Conservation (phyloP, 345 rosid genomes). For the Leavenworthia alabamica region DNA sequence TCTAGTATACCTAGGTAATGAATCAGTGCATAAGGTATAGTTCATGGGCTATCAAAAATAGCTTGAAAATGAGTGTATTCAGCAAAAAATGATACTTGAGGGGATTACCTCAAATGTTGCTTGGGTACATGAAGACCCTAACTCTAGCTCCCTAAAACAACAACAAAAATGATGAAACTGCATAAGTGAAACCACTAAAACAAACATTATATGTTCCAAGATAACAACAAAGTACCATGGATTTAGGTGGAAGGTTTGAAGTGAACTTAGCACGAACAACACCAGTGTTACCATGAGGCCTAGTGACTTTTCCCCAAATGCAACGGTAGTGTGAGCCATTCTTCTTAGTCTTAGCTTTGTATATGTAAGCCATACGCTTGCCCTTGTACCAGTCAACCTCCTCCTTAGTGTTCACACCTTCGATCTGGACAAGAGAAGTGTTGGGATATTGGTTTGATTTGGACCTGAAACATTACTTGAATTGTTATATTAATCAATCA, state of each 20-base stretch:
- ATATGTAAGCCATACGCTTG: constrained; percentile 87
- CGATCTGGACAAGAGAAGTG: constrained; percentile 74
- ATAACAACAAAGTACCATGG: constrained; percentile 48
- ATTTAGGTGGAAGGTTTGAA: constrained; percentile 80
- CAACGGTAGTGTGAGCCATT: constrained; percentile 79
- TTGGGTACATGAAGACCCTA: constrained; percentile 95
- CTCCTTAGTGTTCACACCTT: constrained; percentile 83
- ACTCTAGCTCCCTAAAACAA: constrained; percentile 60
- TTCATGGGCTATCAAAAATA: background rate
- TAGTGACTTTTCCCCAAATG: constrained; percentile 86
- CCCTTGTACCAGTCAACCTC: constrained; percentile 81
- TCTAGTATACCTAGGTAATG: background rate
- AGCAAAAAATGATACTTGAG: background rate
- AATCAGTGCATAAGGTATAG: background rate
- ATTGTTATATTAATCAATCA: background rate
- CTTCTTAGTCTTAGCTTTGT: constrained; percentile 87
- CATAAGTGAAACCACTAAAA: background rate
- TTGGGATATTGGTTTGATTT: constrained; percentile 85
- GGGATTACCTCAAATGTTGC: constrained; percentile 79
- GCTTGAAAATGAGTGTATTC: background rate
- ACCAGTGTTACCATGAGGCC: constrained; percentile 95
- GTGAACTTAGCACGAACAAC: constrained; percentile 86
- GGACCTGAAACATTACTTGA: constrained; percentile 40
- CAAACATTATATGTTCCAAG: background rate
- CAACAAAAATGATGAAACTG: background rate